A percentile compares a stretch with the other conserved stretches of the same genome.
Conservation (phyloP, 192 early-diverging fungal species). For the Backusella luteola region DNA sequence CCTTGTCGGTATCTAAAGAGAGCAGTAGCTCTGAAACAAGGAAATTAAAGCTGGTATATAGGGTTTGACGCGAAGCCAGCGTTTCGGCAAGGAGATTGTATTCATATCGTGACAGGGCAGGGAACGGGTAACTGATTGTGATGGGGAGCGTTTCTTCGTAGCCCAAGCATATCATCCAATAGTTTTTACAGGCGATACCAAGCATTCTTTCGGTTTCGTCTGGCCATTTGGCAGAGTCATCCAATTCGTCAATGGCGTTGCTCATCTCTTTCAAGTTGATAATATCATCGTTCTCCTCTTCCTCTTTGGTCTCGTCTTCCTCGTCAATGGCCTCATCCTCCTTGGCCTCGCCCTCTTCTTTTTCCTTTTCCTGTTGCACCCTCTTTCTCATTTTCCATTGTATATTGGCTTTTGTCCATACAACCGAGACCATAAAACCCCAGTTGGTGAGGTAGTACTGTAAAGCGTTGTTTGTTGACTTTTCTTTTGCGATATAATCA, state of each 20-base stretch:
- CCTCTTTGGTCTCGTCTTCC: neutral
- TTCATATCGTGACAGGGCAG: constrained; percentile 26
- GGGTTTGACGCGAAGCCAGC: constrained; percentile 49
- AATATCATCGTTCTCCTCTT: neutral
- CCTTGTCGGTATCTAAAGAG: constrained; percentile 61
- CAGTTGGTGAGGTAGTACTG: constrained; percentile 37
- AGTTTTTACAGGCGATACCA: constrained; percentile 17
- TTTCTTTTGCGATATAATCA: neutral
- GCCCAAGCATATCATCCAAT: constrained; percentile 29
- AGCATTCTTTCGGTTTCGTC: constrained; percentile 15
- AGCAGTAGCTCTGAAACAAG: constrained; percentile 63
- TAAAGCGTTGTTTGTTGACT: neutral
- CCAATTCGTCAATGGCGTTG: neutral
- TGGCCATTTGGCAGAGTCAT: constrained; percentile 8
- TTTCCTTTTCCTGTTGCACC: neutral
- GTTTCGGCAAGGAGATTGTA: constrained; percentile 36
- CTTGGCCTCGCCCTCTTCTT: neutral
- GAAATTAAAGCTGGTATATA: constrained; percentile 70
- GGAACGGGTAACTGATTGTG: constrained; percentile 16
- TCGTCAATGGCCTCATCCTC: neutral
- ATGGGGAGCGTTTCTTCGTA: constrained; percentile 1
- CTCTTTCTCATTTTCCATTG: constrained; percentile 6
- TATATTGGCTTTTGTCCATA: constrained; percentile 12
- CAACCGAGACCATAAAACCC: constrained; percentile 30
- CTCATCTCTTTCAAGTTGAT: neutral